Conservation (phyloP, 176 grass and related monocot species). For the Cymbopogon citratus region DNA sequence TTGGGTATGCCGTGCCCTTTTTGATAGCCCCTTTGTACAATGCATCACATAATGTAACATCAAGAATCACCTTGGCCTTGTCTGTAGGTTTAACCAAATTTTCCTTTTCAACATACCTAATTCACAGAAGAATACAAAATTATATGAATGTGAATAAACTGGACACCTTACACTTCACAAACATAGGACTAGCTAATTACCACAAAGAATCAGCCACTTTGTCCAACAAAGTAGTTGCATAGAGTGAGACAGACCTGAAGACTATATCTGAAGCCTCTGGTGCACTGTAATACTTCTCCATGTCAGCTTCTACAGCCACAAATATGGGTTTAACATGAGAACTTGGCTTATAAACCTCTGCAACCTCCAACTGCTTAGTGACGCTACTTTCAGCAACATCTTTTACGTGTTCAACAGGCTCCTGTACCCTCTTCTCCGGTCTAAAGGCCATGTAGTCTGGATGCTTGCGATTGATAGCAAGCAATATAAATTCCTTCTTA, state of each 20-base stretch:
- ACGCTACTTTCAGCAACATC: slow-evolving; percentile 37
- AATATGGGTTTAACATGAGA: slow-evolving; percentile 89
- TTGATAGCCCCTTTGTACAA: slow-evolving; percentile 92
- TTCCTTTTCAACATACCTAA: slow-evolving; percentile 92
- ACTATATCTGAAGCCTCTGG: slow-evolving; percentile 74
- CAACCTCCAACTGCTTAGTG: slow-evolving; percentile 67
- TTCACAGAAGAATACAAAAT: slow-evolving; percentile 22
- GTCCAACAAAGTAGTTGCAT: not conserved
- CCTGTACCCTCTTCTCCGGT: slow-evolving; percentile 71
- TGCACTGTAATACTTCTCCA: slow-evolving; percentile 69
- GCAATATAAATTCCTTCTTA: slow-evolving; percentile 76
- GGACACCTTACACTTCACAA: not conserved
- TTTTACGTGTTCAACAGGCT: slow-evolving; percentile 49
- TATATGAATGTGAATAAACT: not conserved
- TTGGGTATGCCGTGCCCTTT: slow-evolving; percentile 72
- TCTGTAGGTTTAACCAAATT: slow-evolving; percentile 83
- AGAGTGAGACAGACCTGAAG: slow-evolving; percentile 55
- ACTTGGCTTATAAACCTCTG: slow-evolving; percentile 82
- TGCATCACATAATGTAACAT: slow-evolving; percentile 81
- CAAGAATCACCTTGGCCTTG: slow-evolving; percentile 65
- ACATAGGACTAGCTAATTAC: not conserved
- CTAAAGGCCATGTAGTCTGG: slow-evolving; percentile 71
- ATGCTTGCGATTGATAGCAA: slow-evolving; percentile 53
- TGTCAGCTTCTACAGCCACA: slow-evolving; percentile 64
- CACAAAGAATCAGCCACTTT: not conserved